Conservation (phyloP, 371 early-diverging fungal genomes). For the Zopfochytrium polystomum region DNA sequence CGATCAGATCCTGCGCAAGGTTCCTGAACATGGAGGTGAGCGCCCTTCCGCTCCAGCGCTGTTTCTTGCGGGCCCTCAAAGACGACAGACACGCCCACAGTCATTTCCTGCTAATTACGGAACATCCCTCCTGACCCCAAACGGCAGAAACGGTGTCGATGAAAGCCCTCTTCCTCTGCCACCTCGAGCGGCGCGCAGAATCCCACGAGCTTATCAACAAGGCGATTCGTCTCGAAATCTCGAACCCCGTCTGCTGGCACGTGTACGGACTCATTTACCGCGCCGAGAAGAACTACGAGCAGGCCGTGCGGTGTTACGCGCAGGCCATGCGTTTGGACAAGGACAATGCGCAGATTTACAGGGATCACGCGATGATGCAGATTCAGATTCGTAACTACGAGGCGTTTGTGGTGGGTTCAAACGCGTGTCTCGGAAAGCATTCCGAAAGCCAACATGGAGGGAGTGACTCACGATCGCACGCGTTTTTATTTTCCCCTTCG, state of each 20-base stretch:
- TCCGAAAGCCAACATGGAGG: not conserved
- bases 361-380: slow-evolving; percentile 82
- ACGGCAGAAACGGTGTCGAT: slow-evolving; percentile 86
- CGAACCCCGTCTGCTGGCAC: slow-evolving; percentile 94
- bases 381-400: slow-evolving; percentile 87
- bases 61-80: not conserved
- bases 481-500: not conserved
- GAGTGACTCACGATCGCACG: not conserved
- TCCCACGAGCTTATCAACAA: slow-evolving; percentile 84
- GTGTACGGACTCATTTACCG: slow-evolving; percentile 90
- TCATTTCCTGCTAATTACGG: not conserved
- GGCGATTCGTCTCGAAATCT: slow-evolving; percentile 76
- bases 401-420: slow-evolving; percentile 62
- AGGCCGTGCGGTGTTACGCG: slow-evolving; percentile 88
- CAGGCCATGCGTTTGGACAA: slow-evolving; percentile 87
- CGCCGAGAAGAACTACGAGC: slow-evolving; percentile 88
- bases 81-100: not conserved
- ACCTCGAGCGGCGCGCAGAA: slow-evolving; percentile 88
- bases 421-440: not conserved
- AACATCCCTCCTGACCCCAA: not conserved
- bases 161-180: slow-evolving; percentile 87
- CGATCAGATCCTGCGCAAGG: slow-evolving; percentile 89
- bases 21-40: slow-evolving; percentile 89
- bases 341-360: slow-evolving; percentile 85
- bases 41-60: not conserved